These are phyloP conservation scores for Tribonema minus DNA, from an alignment of 108 stramenopile genomes.

Conservation along the genomic window DNA sequence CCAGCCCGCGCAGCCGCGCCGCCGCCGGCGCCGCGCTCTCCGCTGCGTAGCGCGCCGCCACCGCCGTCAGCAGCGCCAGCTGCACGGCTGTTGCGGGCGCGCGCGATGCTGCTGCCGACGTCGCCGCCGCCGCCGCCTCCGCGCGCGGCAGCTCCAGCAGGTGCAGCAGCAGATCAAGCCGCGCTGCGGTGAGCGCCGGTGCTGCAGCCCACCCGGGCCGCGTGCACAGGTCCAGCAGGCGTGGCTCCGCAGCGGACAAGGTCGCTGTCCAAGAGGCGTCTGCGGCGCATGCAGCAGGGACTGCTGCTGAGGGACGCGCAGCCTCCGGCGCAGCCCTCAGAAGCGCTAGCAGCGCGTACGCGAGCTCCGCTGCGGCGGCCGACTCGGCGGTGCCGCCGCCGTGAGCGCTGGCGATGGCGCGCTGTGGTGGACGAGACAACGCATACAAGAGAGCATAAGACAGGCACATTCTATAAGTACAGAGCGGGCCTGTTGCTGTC, in stretches of 20 bases:
- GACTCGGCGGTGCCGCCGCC: too few relatives aligned
- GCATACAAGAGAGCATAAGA: too few relatives aligned
- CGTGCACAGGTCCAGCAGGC: neutral
- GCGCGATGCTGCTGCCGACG: neutral
- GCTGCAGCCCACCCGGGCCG: neutral
- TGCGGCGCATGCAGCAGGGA: neutral
- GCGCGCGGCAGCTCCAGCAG: neutral
- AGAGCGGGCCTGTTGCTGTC: too few relatives aligned
- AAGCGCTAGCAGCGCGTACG: too few relatives aligned
- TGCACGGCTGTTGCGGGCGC: neutral
- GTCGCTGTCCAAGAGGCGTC: neutral
- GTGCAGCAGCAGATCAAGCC: neutral
- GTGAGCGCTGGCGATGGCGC: too few relatives aligned
- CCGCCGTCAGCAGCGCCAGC: neutral
- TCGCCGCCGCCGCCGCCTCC: too few relatives aligned
- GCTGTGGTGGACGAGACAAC: too few relatives aligned
- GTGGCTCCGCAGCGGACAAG: neutral
- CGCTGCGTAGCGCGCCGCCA: neutral
- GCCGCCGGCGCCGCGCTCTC: neutral
- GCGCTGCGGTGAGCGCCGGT: neutral
- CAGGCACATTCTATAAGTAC: too few relatives aligned
- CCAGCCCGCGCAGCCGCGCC: neutral
- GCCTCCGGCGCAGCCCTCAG: too few relatives aligned
- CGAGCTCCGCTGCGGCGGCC: too few relatives aligned
- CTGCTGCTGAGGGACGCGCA: neutral